Percentiles rank a stretch among this genome's conserved stretches.
Evolutionary conservation across 192 early-diverging fungal species (phyloP).

Genomic region (Backusella circina): DNA sequence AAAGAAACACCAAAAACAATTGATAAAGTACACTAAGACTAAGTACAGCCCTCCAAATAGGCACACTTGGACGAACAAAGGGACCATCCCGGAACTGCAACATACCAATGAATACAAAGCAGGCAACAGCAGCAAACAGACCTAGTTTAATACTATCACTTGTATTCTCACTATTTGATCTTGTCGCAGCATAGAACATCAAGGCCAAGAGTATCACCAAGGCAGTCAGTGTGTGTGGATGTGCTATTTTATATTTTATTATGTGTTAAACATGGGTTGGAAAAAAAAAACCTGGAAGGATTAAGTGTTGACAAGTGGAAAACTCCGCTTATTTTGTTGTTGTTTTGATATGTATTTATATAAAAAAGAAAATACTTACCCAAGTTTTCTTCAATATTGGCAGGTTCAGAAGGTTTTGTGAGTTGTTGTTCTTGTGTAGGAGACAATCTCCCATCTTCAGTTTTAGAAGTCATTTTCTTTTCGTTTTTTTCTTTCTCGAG

Average conservation of each 20-base stretch:
- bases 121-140: slow-evolving; percentile 39
- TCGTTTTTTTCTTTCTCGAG: neutral
- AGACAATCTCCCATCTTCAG: neutral
- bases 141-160: slow-evolving; percentile 53
- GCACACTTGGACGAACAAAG: slow-evolving; percentile 90
- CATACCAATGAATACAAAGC: slow-evolving; percentile 80
- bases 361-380: neutral
- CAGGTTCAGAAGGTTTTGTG: neutral
- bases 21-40: slow-evolving; percentile 85
- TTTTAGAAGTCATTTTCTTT: neutral
- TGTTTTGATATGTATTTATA: too few species aligned
- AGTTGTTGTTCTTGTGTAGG: neutral
- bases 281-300: neutral
- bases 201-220: slow-evolving; percentile 41
- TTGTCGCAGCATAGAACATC: slow-evolving; percentile 54
- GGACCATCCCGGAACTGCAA: slow-evolving; percentile 92
- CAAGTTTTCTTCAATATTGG: neutral
- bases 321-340: neutral
- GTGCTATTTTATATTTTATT: slow-evolving; percentile 35
- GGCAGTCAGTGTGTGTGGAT: slow-evolving; percentile 53
- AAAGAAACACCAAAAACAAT: slow-evolving; percentile 82
- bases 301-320: neutral
- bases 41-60: slow-evolving; percentile 88
- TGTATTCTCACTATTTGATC: slow-evolving; percentile 48
- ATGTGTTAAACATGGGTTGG: neutral